Base-by-base conservation (phyloP, 768 basidiomycete species). In the Lactarius tabidus region DNA sequence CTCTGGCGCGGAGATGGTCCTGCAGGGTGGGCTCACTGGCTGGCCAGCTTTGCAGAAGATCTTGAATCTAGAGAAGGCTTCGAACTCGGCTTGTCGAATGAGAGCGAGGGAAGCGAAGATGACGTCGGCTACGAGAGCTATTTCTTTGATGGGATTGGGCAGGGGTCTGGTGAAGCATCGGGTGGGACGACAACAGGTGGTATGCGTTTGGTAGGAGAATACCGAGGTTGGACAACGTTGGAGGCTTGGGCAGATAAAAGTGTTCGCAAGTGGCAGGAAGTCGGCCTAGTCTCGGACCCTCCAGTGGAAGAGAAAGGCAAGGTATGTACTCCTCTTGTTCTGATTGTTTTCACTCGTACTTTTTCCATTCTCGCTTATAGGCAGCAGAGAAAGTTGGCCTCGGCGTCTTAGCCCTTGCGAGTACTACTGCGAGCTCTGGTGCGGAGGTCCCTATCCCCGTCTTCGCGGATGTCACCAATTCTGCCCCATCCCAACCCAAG, bases 231-330 rank as follows among this genome's bases (percentile, higher is more conserved):
- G 95, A 91, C 81, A 73, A 90, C 94, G 7, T 75, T 97, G 64
- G 95, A 98, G 74, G 95, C 94, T 17, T 91, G 90, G 89, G 95
- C 93, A 56, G 95, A 97, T 77, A 82, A 83, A 69, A 94, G 93
- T 76, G 80, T 94, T 56, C 84, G 88, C 73, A 85, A 86, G 73
- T 98, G 95, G 95, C 85, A 88, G 61, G 86, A 90, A 70, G 81
- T 85, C 29, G 94, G 94, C 2, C 74, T 93, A 38, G 80, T 92
- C 38, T 75, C 84, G 33, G 84, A 78, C 39, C 60, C 66, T 59
- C 63, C 63, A 36, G 57, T 59, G 45, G 78, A 76, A 62, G 79
- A 80, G 68, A 81, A 81, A 69, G 76, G 73, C 72, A 84, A 86
- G 79, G 85, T 81, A 74, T 72, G 78, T 73, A 18, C n/a, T 53